These are phyloP conservation scores for Byssothecium circinans DNA, from an alignment of 2,329 filamentous ascomycete species.

Conservation along the genomic window DNA sequence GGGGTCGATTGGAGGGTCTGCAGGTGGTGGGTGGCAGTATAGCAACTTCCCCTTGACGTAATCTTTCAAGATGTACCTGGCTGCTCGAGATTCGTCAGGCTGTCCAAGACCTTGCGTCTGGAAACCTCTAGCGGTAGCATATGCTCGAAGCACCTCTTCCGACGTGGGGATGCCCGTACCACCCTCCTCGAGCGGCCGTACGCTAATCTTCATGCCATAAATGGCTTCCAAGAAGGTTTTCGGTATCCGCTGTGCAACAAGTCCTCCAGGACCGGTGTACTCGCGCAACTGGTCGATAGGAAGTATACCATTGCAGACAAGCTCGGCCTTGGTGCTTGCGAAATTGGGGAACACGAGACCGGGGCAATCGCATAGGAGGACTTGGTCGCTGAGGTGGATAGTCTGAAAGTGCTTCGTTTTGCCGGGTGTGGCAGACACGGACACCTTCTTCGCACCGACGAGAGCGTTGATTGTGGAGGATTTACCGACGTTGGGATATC, in stretches of 20 bases:
- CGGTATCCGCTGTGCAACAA: conserved; percentile 84
- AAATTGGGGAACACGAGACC: conserved; percentile 99
- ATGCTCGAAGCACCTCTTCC: conserved; percentile 80
- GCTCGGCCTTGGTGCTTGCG: conserved; percentile 90
- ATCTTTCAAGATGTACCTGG: conserved; percentile 88
- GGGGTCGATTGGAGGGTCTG: conserved; percentile 64
- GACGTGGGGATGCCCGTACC: conserved; percentile 85
- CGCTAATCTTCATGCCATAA: conserved; percentile 88
- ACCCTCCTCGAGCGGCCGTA: conserved; percentile 82
- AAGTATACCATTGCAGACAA: conserved; percentile 91
- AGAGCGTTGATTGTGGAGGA: conserved; percentile 98
- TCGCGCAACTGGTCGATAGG: conserved; percentile 97
- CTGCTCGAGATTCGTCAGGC: conserved; percentile 90
- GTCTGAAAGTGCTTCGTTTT: conserved; percentile 99
- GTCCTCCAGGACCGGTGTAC: conserved; percentile 79
- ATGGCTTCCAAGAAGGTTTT: conserved; percentile 86
- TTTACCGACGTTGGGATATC: conserved; percentile 98
- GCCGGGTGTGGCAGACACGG: conserved; percentile 92
- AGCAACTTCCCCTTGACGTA: conserved; percentile 96
- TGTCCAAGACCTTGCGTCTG: conserved; percentile 85
- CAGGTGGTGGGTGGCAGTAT: conserved; percentile 84
- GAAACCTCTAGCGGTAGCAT: conserved; percentile 87
- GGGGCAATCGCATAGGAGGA: conserved; percentile 95
- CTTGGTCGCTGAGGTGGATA: conserved; percentile 85
- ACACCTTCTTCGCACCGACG: conserved; percentile 98